Percentiles rank a stretch among this genome's conserved stretches.
Evolutionary conservation across 345 rosid species (phyloP).

Genomic region (Geranium rotundifolium): DNA sequence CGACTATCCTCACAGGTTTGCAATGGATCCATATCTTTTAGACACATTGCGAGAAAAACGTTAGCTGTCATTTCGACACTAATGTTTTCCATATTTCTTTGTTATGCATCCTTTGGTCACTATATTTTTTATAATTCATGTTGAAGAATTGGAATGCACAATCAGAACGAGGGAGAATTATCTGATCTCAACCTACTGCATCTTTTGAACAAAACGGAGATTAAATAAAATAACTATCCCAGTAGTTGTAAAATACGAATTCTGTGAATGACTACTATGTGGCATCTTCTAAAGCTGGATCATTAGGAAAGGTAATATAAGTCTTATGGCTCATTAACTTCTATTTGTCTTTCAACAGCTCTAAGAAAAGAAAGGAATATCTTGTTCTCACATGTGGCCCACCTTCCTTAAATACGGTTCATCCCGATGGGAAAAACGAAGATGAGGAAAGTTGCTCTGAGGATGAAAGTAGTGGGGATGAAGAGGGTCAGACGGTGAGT

Average conservation of each 20-base stretch:
- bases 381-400: conserved; percentile 79
- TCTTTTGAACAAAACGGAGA: neutral
- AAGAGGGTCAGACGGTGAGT: conserved; percentile 48
- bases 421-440: conserved; percentile 39
- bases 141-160: neutral
- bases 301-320: neutral
- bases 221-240: neutral
- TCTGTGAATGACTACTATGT: neutral
- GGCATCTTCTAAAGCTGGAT: neutral
- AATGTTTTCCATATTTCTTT: no score
- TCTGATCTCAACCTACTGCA: neutral
- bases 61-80: neutral
- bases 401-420: conserved; percentile 34
- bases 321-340: neutral
- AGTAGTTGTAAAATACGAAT: neutral
- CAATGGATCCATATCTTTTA: neutral
- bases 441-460: conserved; percentile 55
- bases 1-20: conserved; percentile 86
- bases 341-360: conserved; percentile 20
- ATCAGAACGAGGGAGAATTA: no score
- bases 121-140: no score
- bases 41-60: neutral
- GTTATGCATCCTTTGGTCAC: neutral
- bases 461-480: conserved; percentile 50
- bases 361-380: conserved; percentile 76